These are phyloP conservation scores for Patellifolia procumbens DNA, from an alignment of 179 eudicot species.

Conservation along the genomic window DNA sequence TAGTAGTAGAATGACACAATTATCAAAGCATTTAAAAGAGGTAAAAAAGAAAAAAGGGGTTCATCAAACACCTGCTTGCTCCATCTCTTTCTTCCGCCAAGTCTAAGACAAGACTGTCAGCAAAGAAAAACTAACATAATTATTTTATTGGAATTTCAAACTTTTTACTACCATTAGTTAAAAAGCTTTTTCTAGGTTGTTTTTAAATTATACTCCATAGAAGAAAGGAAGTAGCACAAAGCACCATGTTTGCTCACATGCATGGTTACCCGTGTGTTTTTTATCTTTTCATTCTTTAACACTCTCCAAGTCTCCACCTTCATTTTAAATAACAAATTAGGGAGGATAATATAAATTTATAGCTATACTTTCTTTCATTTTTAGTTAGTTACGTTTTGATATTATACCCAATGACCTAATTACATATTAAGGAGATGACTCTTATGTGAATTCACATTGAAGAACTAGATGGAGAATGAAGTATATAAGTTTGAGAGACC, in stretches of 20 bases:
- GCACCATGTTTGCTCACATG: conserved; percentile 20
- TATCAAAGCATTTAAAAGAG: not conserved
- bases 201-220: not conserved
- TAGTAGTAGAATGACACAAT: not conserved
- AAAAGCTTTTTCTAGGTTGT: not conserved
- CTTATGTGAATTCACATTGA: too few relatives aligned
- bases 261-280: not conserved
- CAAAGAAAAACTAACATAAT: not conserved
- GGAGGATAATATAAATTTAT: too few relatives aligned
- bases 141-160: not conserved
- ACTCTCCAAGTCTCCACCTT: not conserved
- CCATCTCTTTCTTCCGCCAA: not conserved
- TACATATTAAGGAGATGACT: too few relatives aligned
- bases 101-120: not conserved
- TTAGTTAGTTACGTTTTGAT: too few relatives aligned
- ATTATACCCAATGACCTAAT: too few relatives aligned
- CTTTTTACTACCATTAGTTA: not conserved
- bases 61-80: not conserved
- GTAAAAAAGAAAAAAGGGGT: too few relatives aligned
- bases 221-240: conserved; percentile 1
- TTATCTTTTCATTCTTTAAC: not conserved
- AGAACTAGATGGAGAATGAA: too few relatives aligned
- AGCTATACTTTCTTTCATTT: too few relatives aligned
- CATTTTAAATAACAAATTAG: too few relatives aligned
- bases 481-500: too few relatives aligned